Percentiles rank a stretch among this genome's conserved stretches.
Evolutionary conservation across 2,329 filamentous ascomycete genomes (phyloP).

Genomic region (Sarocladium strictum): DNA sequence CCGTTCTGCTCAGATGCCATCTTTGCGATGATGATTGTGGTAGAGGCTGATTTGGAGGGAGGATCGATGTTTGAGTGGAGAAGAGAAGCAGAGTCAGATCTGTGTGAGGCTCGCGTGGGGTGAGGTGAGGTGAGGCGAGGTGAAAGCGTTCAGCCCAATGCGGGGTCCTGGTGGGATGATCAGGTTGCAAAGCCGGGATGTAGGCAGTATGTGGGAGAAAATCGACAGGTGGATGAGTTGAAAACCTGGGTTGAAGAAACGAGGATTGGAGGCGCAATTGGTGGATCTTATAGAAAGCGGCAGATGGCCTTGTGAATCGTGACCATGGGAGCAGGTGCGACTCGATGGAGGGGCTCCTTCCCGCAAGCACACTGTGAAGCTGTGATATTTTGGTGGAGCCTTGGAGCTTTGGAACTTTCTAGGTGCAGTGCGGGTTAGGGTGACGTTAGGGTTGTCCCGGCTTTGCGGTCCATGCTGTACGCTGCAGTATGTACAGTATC

Average conservation of each 20-base stretch:
- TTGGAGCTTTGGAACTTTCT: constrained; percentile 8
- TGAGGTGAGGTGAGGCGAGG: background rate
- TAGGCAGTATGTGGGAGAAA: background rate
- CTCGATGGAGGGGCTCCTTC: constrained; percentile 3
- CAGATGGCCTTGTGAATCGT: background rate
- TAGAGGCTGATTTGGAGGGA: no score
- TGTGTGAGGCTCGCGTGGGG: background rate
- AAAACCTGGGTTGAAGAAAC: background rate
- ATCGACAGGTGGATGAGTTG: background rate
- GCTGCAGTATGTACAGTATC: no score
- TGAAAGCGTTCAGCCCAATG: constrained; percentile 2
- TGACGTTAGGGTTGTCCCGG: background rate
- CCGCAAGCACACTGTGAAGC: no score
- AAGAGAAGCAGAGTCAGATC: background rate
- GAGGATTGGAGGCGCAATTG: background rate
- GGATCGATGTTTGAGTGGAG: background rate
- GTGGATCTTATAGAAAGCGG: constrained; percentile 1
- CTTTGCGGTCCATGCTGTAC: background rate
- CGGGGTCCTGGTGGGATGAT: background rate
- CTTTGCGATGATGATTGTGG: constrained; percentile 12
- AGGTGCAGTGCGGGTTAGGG: constrained; percentile 2
- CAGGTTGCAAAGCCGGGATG: background rate
- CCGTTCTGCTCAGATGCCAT: constrained; percentile 39
- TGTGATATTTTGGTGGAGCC: constrained; percentile 6
- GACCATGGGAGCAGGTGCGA: background rate